phyloP scores from a whole-genome alignment of 176 grass and related monocot species.

The Rhynchospora tenuis region DNA sequence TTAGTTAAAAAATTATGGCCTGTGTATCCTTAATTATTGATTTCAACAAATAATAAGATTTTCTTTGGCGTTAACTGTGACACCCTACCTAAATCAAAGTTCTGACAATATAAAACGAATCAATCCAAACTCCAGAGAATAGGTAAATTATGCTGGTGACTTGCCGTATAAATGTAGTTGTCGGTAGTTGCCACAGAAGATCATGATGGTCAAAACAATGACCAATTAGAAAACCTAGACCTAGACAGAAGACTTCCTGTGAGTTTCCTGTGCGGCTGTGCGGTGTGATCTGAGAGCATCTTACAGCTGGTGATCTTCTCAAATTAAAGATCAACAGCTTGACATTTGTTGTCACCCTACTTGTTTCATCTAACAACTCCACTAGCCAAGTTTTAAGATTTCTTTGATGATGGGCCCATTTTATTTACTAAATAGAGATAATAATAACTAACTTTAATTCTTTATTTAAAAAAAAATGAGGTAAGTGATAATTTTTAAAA shows the following conservation, averaged over 20 bases:
- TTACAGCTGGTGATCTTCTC: constrained; percentile 3
- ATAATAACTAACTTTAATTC: no score
- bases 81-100: no score
- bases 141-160: neutral
- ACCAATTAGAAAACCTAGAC: neutral
- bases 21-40: no score
- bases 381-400: neutral
- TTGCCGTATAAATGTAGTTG: neutral
- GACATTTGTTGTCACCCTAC: neutral
- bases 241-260: neutral
- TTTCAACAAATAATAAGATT: no score
- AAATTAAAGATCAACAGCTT: neutral
- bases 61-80: no score
- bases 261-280: no score
- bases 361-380: neutral
- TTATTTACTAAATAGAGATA: no score
- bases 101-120: no score
- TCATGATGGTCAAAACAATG: neutral
- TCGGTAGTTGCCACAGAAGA: neutral
- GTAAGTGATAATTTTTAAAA: no score
- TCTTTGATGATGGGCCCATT: neutral
- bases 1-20: no score
- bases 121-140: no score
- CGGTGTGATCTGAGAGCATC: neutral
- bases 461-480: no score